These are phyloP conservation scores for Polyporus arcularius DNA, from an alignment of 768 basidiomycete species.

Conservation along the genomic window DNA sequence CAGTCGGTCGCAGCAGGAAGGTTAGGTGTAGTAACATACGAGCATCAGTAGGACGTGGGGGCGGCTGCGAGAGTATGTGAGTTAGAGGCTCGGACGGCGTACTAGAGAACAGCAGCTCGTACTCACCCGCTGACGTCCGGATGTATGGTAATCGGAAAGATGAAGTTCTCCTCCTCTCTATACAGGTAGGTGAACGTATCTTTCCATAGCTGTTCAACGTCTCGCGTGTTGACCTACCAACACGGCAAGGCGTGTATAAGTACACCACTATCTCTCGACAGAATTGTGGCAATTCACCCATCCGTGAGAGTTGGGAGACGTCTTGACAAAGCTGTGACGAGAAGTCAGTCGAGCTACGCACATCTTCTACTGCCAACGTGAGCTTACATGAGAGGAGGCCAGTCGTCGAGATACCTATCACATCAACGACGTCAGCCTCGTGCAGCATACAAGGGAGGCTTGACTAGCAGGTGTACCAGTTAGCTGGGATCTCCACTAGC, in stretches of 20 bases:
- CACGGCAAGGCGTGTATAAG: neutral
- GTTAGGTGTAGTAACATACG: slow-evolving; percentile 33
- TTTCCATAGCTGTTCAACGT: slow-evolving; percentile 76
- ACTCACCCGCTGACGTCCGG: slow-evolving; percentile 70
- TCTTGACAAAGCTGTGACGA: slow-evolving; percentile 63
- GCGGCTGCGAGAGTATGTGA: slow-evolving; percentile 36
- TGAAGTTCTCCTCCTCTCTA: slow-evolving; percentile 46
- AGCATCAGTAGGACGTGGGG: slow-evolving; percentile 77
- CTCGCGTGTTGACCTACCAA: slow-evolving; percentile 57
- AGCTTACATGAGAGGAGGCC: slow-evolving; percentile 72
- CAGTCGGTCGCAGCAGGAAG: neutral
- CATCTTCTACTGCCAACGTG: neutral
- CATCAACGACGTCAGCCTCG: neutral
- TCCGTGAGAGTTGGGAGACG: slow-evolving; percentile 67
- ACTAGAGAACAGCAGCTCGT: neutral
- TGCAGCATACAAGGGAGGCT: neutral
- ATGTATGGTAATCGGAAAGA: slow-evolving; percentile 77
- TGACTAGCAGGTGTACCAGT: slow-evolving; percentile 44
- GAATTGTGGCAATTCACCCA: slow-evolving; percentile 42
- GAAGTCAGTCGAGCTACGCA: neutral
- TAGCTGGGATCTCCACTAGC: slow-evolving; percentile 63
- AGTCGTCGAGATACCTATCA: slow-evolving; percentile 59
- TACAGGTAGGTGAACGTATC: slow-evolving; percentile 72
- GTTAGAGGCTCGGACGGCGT: neutral
- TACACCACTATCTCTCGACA: no score